Evolutionary conservation across 2,329 filamentous ascomycete genomes (phyloP).

Genomic region (Botryosphaeria dothidea): DNA sequence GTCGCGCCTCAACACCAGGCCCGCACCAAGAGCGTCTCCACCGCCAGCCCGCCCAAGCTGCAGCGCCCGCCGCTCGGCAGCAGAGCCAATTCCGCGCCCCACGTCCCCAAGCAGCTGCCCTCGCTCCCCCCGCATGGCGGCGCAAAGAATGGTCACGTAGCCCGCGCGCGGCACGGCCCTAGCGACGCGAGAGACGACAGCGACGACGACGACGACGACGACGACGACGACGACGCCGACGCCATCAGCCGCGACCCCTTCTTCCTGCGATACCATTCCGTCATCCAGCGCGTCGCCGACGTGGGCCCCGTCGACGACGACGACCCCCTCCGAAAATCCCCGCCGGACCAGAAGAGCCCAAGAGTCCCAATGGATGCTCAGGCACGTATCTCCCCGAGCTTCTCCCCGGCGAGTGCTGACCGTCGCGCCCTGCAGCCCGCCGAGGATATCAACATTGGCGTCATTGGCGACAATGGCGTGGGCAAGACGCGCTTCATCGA

Average conservation of each 20-base stretch:
- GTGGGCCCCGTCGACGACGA: slow-evolving; percentile 19
- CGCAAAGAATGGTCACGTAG: slow-evolving; percentile 19
- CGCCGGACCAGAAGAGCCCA: slow-evolving; percentile 21
- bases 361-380: slow-evolving; percentile 11
- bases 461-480: slow-evolving; percentile 55
- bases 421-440: slow-evolving; percentile 26
- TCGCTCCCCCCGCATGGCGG: slow-evolving; percentile 7
- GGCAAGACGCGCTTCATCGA: slow-evolving; percentile 64
- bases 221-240: slow-evolving; percentile 22
- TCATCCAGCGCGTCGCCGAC: slow-evolving; percentile 24
- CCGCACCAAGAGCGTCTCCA: slow-evolving; percentile 14
- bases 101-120: slow-evolving; percentile 29
- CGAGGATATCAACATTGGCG: slow-evolving; percentile 59
- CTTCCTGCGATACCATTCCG: slow-evolving; percentile 42
- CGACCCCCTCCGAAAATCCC: background rate
- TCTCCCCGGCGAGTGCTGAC: slow-evolving; percentile 22
- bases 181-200: background rate
- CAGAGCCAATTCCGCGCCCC: slow-evolving; percentile 37
- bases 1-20: slow-evolving; percentile 10
- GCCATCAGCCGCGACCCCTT: slow-evolving; percentile 42
- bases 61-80: slow-evolving; percentile 8
- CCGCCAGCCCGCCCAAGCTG: slow-evolving; percentile 6
- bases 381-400: slow-evolving; percentile 7
- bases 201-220: slow-evolving; percentile 31
- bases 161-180: slow-evolving; percentile 9